Evolutionary conservation across 305 asterid genomes (phyloP), one percentile per base, ranked within the genome.

Genomic region (Petunia hybrid): DNA sequence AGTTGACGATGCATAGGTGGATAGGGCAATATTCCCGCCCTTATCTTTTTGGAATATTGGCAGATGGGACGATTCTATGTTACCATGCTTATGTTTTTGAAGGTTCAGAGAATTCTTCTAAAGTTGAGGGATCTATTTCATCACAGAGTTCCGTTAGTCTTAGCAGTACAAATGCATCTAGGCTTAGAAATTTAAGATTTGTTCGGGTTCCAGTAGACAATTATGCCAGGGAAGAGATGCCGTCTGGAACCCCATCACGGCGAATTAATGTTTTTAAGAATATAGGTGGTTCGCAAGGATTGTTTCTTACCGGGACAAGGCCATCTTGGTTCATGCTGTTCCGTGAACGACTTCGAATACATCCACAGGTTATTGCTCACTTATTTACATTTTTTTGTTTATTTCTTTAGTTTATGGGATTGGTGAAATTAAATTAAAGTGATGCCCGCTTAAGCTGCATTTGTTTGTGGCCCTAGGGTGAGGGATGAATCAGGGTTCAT

Each of bases 251-350:
- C 65, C 80, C 88, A 70, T 87, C 91, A 51, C 93, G 88, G 42
- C 96, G 97, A 46, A 82, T 95, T 66, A 91, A 92, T 77, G 71
- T 88, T 82, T 94, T 92, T 90, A 95, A 91, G 90, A 94, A 91
- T 87, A 93, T 95, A 69, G 93, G 98, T 84, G 97, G 97, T 81
- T 87, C 91, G 67, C 97, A 95, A 85, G 99, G 99, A 74, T 77
- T 94, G 77, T 94, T 92, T 85, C 87, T 95, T 69, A 85, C 92
- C 56, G 99, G 99, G 66, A 82, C 97, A 79, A 90, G 93, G 79
- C 98, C 99, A 59, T 87, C 92, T 82, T 95, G 99, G 99, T 86
- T 91, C 83, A 94, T 95, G 99, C 83, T 95, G 87, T 95, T 94
- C 81, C 90, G 98, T 82, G 98, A 94, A 89, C 96, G 97, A 76